Conservation (phyloP, 805 yeast genomes). For the Saccharomycopsis fodiens region DNA sequence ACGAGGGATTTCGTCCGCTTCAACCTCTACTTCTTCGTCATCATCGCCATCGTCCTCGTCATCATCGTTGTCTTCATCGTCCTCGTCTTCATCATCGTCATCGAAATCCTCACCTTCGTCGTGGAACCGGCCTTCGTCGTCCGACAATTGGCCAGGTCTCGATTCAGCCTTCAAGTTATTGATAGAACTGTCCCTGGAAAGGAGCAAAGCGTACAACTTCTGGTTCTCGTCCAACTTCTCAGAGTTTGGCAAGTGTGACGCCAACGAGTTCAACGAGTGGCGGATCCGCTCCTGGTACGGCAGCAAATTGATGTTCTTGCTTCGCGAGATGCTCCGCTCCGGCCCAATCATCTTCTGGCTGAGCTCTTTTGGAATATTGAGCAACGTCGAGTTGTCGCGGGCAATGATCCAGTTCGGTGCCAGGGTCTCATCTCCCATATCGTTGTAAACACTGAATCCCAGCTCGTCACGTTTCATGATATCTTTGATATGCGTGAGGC, state of each 20-base stretch:
- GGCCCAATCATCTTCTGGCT: slow-evolving; percentile 15
- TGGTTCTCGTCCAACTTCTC: slow-evolving; percentile 16
- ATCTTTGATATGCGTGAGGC: slow-evolving; percentile 7
- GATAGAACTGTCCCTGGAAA: slow-evolving; percentile 12
- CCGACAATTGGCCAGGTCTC: slow-evolving; percentile 12
- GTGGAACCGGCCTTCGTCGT: slow-evolving; percentile 19
- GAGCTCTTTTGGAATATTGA: slow-evolving; percentile 18
- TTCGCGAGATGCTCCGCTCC: slow-evolving; percentile 16
- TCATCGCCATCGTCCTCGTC: slow-evolving; percentile 1
- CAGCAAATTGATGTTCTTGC: slow-evolving; percentile 15
- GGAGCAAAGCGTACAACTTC: slow-evolving; percentile 14
- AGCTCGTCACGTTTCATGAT: slow-evolving; percentile 12
- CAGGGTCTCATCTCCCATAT: slow-evolving; percentile 16
- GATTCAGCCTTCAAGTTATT: slow-evolving; percentile 10
- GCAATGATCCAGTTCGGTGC: slow-evolving; percentile 22
- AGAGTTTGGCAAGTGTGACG: slow-evolving; percentile 8
- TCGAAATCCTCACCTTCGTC: slow-evolving; percentile 10
- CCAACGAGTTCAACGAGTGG: slow-evolving; percentile 14
- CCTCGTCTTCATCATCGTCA: slow-evolving; percentile 8
- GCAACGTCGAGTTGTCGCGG: slow-evolving; percentile 20
- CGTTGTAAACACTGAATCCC: slow-evolving; percentile 19
- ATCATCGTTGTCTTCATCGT: slow-evolving; percentile 2
- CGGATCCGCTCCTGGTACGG: slow-evolving; percentile 17
- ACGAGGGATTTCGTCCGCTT: slow-evolving; percentile 7
- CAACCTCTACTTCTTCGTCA: slow-evolving; percentile 2